Percentiles rank a stretch among this genome's conserved stretches.
Evolutionary conservation across 78 protist species (phyloP).

Genomic region (Bodo saltans): DNA sequence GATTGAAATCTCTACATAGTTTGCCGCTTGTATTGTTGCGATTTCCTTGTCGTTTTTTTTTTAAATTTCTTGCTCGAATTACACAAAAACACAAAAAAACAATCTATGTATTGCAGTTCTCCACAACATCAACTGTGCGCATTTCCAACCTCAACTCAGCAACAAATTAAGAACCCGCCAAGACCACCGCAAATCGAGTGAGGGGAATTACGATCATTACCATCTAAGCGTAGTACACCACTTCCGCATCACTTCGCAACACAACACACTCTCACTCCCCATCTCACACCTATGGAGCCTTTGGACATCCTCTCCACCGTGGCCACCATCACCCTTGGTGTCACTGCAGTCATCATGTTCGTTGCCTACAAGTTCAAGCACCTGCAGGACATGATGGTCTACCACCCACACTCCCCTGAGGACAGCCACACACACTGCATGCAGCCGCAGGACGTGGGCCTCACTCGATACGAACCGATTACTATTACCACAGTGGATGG

Average conservation of each 20-base stretch:
- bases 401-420: background rate
- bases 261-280: too few species aligned
- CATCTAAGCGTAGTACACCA: too few species aligned
- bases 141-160: too few species aligned
- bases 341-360: background rate
- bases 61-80: background rate
- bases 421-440: background rate
- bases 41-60: constrained; percentile 7
- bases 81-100: background rate
- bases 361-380: background rate
- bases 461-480: background rate
- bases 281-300: too few species aligned
- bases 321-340: too few species aligned
- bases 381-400: background rate
- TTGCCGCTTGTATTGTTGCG: background rate
- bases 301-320: too few species aligned
- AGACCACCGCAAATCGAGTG: too few species aligned
- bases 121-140: too few species aligned
- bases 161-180: too few species aligned
- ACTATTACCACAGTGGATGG: background rate
- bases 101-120: too few species aligned
- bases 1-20: background rate
- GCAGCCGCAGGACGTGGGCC: background rate
- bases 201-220: too few species aligned
- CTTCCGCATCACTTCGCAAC: too few species aligned